Percentiles rank a stretch among this genome's conserved stretches.
These are phyloP conservation scores for Melanogaster broomeanus DNA, from an alignment of 768 basidiomycete genomes.

Conservation along the genomic window DNA sequence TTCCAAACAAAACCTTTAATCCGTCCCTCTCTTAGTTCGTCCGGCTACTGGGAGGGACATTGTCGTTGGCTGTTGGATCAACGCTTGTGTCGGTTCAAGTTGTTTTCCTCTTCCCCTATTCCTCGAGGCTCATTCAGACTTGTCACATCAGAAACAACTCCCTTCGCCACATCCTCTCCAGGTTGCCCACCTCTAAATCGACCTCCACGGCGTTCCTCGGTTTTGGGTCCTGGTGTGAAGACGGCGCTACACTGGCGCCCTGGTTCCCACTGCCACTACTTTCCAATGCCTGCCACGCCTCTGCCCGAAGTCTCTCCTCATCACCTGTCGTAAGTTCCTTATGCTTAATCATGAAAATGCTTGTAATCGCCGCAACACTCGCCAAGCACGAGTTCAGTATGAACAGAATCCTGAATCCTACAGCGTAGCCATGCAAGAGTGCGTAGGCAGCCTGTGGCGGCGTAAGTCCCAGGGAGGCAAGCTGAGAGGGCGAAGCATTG, in stretches of 20 bases:
- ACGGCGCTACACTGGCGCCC: too few species aligned
- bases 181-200: constrained; percentile 39
- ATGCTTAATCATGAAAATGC: constrained; percentile 61
- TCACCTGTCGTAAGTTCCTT: constrained; percentile 63
- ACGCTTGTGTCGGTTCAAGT: constrained; percentile 54
- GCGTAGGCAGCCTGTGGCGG: constrained; percentile 40
- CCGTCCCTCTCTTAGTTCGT: constrained; percentile 51
- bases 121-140: not conserved
- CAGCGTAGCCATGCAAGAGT: constrained; percentile 50
- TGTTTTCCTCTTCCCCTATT: constrained; percentile 10
- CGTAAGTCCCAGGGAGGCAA: constrained; percentile 39
- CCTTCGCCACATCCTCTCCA: constrained; percentile 42
- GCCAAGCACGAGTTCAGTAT: constrained; percentile 59
- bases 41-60: constrained; percentile 67
- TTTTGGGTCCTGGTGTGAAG: constrained; percentile 37
- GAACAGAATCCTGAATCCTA: constrained; percentile 63
- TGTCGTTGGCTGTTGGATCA: constrained; percentile 62
- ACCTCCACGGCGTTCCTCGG: constrained; percentile 8
- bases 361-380: constrained; percentile 52
- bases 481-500: not conserved
- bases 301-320: constrained; percentile 50
- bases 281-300: constrained; percentile 28
- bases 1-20: too few species aligned
- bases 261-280: too few species aligned
- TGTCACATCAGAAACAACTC: constrained; percentile 44